Base-by-base conservation (phyloP, 2,329 filamentous ascomycete species). In the Pestalotiopsis sp. region DNA sequence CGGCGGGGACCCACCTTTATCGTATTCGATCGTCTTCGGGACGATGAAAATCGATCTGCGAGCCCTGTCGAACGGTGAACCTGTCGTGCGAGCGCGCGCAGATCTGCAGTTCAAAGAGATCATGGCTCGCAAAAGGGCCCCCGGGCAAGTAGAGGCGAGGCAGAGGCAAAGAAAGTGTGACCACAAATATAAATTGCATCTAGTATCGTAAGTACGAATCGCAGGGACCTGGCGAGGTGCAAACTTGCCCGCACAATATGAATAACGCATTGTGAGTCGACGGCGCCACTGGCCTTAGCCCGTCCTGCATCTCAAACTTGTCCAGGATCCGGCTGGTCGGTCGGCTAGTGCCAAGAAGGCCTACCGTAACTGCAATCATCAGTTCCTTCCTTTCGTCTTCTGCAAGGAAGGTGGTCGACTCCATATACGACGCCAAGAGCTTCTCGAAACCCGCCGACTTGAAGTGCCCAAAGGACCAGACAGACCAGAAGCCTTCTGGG, bases 381-480 rank as follows among this genome's bases (percentile, higher is more conserved):
- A 27, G 61, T 39, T 38, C 38, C 4, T 64, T 25, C n/a, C 27
- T 38, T 36, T 7, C 31, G 31, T 36, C 31, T 2, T 36, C 31
- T 36, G 31, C 31, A 36, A 36, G 31, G 31, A 36, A 23, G 27
- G 36, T 23, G 9, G 27, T 6, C 20, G 20, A 23, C 61, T 25
- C 38, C 62, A 49, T 49, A 20, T 14, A 25, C 27, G 39, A 23
- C n/a, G 63, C 63, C 31, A 66, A 72, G 68, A 68, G 64, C 69
- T 75, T 76, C 74, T 73, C 68, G 72, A 73, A 73, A 65, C 69
- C 70, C 75, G 72, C 69, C 67, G 36, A 65, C 69, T 70, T 75
- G 9, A 36, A 7, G 31, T 36, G 31, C 9, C 31, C 31, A 36
- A 9, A 36, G 31, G 31, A 36, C 60, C 31, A 31, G 31, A n/a